A percentile compares a stretch with the other conserved stretches of the same genome.
Evolutionary conservation across 1,284 basidiomycete species (phyloP).

Genomic region (Inonotus obliquus): DNA sequence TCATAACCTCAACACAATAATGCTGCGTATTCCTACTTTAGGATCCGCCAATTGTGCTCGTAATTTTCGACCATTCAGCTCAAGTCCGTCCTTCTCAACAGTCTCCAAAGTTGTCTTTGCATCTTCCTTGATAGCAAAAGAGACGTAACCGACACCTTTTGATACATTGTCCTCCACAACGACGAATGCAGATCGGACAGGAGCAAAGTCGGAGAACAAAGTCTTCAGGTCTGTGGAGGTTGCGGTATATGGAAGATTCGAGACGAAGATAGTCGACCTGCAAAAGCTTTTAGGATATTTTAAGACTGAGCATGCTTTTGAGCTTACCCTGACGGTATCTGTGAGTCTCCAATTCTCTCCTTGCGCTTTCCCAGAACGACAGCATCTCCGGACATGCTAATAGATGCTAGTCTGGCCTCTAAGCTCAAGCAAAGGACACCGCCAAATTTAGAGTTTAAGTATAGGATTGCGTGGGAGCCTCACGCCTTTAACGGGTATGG

Average conservation of each 20-base stretch:
- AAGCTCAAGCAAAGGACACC: too few relatives aligned
- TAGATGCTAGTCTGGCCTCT: too few relatives aligned
- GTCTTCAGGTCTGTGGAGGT: constrained; percentile 90
- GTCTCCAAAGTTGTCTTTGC: constrained; percentile 72
- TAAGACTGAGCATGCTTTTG: background rate
- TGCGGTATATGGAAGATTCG: constrained; percentile 83
- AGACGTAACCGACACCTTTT: constrained; percentile 98
- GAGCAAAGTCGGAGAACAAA: constrained; percentile 93
- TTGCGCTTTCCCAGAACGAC: constrained; percentile 10
- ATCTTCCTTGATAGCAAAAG: constrained; percentile 88
- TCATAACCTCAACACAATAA: background rate
- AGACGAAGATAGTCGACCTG: constrained; percentile 74
- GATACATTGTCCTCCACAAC: constrained; percentile 81
- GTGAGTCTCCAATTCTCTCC: background rate
- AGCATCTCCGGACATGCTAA: constrained; percentile 4
- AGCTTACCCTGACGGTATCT: background rate
- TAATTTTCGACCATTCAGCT: constrained; percentile 61
- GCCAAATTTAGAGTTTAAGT: too few relatives aligned
- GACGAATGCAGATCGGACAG: constrained; percentile 91
- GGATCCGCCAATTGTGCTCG: constrained; percentile 78
- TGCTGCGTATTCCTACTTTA: constrained; percentile 46
- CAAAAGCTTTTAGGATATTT: background rate
- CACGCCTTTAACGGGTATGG: too few relatives aligned
- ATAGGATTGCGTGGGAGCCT: too few relatives aligned
- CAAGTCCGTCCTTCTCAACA: constrained; percentile 50